Percentiles rank a stretch among this genome's conserved stretches.
These are phyloP conservation scores for Phytophthora citrophthora DNA, from an alignment of 352 stramenopile genomes.

Conservation along the genomic window DNA sequence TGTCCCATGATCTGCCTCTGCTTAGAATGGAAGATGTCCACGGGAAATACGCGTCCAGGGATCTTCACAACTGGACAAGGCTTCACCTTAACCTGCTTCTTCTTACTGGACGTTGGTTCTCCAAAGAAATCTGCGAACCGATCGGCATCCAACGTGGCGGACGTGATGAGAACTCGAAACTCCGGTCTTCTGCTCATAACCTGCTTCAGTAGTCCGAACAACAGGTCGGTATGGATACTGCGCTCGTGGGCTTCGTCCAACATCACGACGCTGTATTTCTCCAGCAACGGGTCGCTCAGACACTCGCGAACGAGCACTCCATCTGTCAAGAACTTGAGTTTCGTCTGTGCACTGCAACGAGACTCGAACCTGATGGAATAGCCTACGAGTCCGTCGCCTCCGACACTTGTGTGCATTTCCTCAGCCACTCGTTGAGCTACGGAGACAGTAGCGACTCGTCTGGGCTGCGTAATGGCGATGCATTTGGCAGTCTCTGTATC, in stretches of 20 bases:
- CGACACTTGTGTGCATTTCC: conserved; percentile 90
- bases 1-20: conserved; percentile 78
- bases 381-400: conserved; percentile 70
- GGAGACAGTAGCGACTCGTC: conserved; percentile 97
- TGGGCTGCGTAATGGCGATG: conserved; percentile 91
- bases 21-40: conserved; percentile 95
- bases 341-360: conserved; percentile 56
- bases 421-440: conserved; percentile 97
- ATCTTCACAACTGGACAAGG: conserved; percentile 88
- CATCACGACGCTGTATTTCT: conserved; percentile 91
- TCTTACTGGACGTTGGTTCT: conserved; percentile 5
- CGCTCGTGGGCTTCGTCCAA: conserved; percentile 98
- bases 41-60: conserved; percentile 92
- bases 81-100: conserved; percentile 25
- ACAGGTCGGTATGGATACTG: conserved; percentile 97
- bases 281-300: conserved; percentile 75
- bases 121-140: conserved; percentile 91
- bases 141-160: conserved; percentile 90
- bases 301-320: conserved; percentile 85
- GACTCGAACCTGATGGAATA: conserved; percentile 99
- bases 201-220: conserved; percentile 95
- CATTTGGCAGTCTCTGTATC: conserved; percentile 15
- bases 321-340: conserved; percentile 89
- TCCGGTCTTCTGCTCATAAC: conserved; percentile 71
- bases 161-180: conserved; percentile 95